A percentile compares a stretch with the other conserved stretches of the same genome.
phyloP scores from a whole-genome alignment of 495 filamentous ascomycete genomes.

The Aspergillus taichungensis region DNA sequence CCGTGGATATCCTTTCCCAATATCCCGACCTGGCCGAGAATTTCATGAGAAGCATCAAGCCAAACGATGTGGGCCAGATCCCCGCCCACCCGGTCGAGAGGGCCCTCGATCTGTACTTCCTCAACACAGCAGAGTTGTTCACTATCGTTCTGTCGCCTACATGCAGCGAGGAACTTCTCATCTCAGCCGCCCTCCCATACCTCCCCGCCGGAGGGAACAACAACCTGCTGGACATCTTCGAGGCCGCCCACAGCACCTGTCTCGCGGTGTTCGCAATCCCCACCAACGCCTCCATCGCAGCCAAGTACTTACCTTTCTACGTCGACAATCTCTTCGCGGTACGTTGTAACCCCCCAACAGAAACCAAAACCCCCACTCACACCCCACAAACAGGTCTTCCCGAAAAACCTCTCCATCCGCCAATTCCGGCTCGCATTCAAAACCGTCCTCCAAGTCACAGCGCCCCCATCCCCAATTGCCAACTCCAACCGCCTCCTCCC shows the following conservation, averaged over 20 bases:
- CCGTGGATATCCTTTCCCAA: constrained; percentile 78
- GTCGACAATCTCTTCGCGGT: constrained; percentile 73
- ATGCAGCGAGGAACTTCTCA: constrained; percentile 61
- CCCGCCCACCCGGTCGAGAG: constrained; percentile 69
- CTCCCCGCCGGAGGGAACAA: constrained; percentile 56
- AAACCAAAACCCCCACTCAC: constrained; percentile 13
- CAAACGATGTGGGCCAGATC: constrained; percentile 50
- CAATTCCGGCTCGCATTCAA: constrained; percentile 94
- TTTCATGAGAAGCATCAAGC: constrained; percentile 60
- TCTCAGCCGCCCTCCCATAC: constrained; percentile 69
- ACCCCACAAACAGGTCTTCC: constrained; percentile 50
- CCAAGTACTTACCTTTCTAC: constrained; percentile 74
- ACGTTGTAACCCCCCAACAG: constrained; percentile 6
- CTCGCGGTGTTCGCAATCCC: constrained; percentile 77
- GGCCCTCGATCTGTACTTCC: constrained; percentile 80
- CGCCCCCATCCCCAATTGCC: constrained; percentile 67
- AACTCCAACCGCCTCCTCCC: constrained; percentile 64
- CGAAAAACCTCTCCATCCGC: constrained; percentile 67
- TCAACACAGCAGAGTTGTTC: constrained; percentile 85
- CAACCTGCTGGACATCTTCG: constrained; percentile 69
- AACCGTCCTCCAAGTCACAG: constrained; percentile 76
- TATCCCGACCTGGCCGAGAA: constrained; percentile 60
- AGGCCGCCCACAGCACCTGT: constrained; percentile 82
- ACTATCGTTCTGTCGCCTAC: constrained; percentile 56
- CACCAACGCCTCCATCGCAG: constrained; percentile 60